Conservation (phyloP, 2,329 filamentous ascomycete species). For the Ophiosphaerella herpotricha region DNA sequence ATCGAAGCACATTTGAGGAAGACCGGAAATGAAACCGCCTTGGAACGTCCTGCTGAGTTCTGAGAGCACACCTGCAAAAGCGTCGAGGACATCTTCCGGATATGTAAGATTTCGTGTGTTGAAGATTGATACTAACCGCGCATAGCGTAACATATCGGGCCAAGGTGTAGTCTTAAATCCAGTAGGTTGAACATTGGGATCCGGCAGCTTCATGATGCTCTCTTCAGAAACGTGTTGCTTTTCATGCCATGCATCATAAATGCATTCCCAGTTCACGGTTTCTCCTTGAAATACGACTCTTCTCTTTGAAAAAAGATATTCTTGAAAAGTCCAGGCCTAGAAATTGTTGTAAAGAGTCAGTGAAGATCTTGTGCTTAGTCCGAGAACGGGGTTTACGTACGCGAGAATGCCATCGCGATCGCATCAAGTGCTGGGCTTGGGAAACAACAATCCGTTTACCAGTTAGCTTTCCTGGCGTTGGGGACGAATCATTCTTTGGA, state of each 20-base stretch:
- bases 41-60: conserved; percentile 12
- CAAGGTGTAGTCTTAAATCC: conserved; percentile 1
- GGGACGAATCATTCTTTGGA: background rate
- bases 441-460: conserved; percentile 1
- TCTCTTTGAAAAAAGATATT: conserved; percentile 14
- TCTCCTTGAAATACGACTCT: conserved; percentile 16
- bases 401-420: conserved; percentile 14
- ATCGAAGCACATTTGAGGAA: conserved; percentile 26
- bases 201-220: background rate
- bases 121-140: conserved; percentile 14
- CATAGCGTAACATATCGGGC: conserved; percentile 16
- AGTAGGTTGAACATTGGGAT: background rate
- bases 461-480: background rate
- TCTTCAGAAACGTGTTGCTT: conserved; percentile 3
- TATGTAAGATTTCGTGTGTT: conserved; percentile 18
- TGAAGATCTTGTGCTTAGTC: no score
- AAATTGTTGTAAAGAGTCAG: no score
- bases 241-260: conserved; percentile 14
- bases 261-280: conserved; percentile 20
- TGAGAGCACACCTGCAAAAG: conserved; percentile 18
- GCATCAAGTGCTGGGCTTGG: conserved; percentile 9
- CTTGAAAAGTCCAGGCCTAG: conserved; percentile 19
- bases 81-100: conserved; percentile 22
- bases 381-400: no score
- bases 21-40: conserved; percentile 20